A percentile compares a stretch with the other conserved stretches of the same genome.
Conservation (phyloP, 2,329 filamentous ascomycete genomes). For the Ascochyta rabiei region DNA sequence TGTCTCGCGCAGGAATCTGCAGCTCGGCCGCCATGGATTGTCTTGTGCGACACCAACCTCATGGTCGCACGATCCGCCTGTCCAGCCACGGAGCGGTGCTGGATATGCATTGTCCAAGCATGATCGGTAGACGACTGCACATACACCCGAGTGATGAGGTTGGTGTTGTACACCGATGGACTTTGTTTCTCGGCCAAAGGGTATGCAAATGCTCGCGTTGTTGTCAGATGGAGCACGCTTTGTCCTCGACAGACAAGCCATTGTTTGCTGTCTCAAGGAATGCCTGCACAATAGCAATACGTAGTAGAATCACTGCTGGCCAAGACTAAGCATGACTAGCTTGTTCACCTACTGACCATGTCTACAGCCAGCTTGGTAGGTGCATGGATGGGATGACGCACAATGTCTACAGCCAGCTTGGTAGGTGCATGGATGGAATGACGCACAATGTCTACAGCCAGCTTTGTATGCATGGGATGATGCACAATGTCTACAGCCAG, state of each 20-base stretch:
- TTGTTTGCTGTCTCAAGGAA: not conserved
- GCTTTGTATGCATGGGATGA: not conserved
- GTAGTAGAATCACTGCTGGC: not conserved
- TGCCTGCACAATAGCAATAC: not conserved
- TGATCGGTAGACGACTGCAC: not conserved
- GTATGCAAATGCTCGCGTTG: not conserved
- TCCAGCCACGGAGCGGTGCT: slow-evolving; percentile 1
- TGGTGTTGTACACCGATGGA: slow-evolving; percentile 3
- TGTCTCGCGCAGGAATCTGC: not conserved
- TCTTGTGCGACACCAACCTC: slow-evolving; percentile 7
- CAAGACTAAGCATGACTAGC: not conserved
- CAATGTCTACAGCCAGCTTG: not conserved
- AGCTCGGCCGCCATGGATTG: not conserved
- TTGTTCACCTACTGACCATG: not conserved
- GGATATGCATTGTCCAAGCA: not conserved
- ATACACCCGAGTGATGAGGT: not conserved
- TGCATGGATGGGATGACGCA: too few species aligned
- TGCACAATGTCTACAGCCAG: not conserved
- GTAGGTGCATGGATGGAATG: too few species aligned
- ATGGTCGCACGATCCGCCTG: slow-evolving; percentile 6
- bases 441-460: not conserved
- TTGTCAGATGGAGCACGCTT: not conserved
- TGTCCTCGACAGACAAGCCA: not conserved
- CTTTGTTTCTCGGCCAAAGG: not conserved
- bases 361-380: not conserved